Evolutionary conservation across 345 rosid species (phyloP), one percentile per base, ranked within the genome.

Genomic region (Hirschfeldia incana): DNA sequence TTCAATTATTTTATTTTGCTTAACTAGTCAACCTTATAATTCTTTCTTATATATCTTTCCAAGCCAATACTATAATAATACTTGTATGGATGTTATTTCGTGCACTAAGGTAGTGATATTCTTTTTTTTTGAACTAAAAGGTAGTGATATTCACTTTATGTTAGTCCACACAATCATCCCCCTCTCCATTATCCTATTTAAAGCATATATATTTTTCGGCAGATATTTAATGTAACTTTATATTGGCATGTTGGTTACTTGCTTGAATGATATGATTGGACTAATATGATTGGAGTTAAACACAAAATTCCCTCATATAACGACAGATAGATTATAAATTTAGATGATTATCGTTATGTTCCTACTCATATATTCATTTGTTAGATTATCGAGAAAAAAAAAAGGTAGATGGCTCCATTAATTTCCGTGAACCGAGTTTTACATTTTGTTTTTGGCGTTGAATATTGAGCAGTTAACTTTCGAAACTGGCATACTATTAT

Each of bases 11-110:
- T 10, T 63, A 3, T 53, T 77, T 13, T 77, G 63, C 57, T 21
- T n/a, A 33, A 62, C 65, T 36, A 77, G 81, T 58, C 77, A 72
- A 72, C 72, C 61, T 64, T 65, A 3, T 39, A 2, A 13, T 37
- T 15, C 32, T 5, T 9, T 28, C n/a, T 58, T 26, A 9, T 59
- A 0, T 46, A 61, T 27, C 57, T 10, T 70, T 53, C 61, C 65
- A 62, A 77, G 39, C 75, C 29, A 27, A 49, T 62, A 67, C 16
- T 30, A 37, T 36, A 78, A 62, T n/a, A 69, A 37, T 77, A 77
- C 53, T 0, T 64, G 16, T 28, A 9, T 63, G 59, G 76, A 71
- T 70, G 76, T 63, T 44, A 0, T 75, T 58, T 76, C 68, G 42
- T 59, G 73, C 49, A 67, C 59, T 67, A 17, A 57, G 67, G 73